phyloP scores from a whole-genome alignment of 2,329 filamentous ascomycete species.

The Sporothrix brunneoviolacea region DNA sequence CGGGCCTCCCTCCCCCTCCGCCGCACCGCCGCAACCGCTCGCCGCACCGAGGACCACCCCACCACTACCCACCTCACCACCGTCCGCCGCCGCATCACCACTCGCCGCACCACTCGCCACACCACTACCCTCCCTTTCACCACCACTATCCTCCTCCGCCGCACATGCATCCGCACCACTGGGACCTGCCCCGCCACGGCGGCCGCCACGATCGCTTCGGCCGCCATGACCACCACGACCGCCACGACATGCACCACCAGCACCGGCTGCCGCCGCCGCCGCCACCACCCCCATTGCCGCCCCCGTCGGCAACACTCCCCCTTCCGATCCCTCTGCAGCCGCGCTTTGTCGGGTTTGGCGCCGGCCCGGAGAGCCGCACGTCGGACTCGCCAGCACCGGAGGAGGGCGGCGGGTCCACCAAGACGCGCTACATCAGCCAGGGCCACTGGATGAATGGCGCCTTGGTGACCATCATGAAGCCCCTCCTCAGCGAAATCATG shows the following conservation, averaged over 20 bases:
- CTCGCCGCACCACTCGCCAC: not conserved
- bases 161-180: conserved; percentile 8
- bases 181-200: conserved; percentile 2
- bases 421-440: conserved; percentile 49
- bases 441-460: conserved; percentile 47
- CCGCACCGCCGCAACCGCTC: not conserved
- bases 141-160: not conserved
- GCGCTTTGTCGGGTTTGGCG: conserved; percentile 2
- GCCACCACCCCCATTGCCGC: not conserved
- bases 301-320: not conserved
- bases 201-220: not conserved
- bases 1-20: not conserved
- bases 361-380: not conserved
- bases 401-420: conserved; percentile 23
- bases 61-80: not conserved
- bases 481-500: conserved; percentile 36
- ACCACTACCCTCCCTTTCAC: not conserved
- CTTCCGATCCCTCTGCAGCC: not conserved
- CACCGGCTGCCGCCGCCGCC: conserved; percentile 2
- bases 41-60: conserved; percentile 1
- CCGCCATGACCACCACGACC: not conserved
- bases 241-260: not conserved
- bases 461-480: conserved; percentile 36
- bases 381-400: not conserved
- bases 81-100: conserved; percentile 2